Conservation (phyloP, 2,329 filamentous ascomycete species). For the Fusarium sp. region DNA sequence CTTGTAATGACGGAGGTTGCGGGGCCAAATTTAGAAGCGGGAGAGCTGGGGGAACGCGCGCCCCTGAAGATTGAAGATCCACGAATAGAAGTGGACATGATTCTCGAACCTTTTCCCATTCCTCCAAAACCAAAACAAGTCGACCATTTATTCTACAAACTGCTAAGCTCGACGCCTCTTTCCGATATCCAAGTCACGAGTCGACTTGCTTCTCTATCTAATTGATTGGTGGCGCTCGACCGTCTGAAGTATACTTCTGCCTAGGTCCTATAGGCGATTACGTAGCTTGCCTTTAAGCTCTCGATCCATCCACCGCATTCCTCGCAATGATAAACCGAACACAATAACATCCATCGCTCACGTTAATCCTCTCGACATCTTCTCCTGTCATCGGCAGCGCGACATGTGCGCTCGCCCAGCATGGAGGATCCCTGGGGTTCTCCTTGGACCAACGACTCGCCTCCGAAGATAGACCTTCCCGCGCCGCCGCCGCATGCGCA, state of each 20-base stretch:
- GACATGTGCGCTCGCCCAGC: constrained; percentile 55
- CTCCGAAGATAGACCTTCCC: constrained; percentile 57
- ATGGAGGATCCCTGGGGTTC: constrained; percentile 78
- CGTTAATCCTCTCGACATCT: constrained; percentile 4
- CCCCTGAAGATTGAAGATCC: constrained; percentile 42
- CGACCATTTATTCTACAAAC: constrained; percentile 7
- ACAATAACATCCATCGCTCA: constrained; percentile 27
- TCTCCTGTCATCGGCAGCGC: constrained; percentile 42
- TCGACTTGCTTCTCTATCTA: neutral
- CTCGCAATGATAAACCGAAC: constrained; percentile 43
- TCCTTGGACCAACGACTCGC: constrained; percentile 65
- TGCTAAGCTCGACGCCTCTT: constrained; percentile 7
- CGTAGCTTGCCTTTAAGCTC: constrained; percentile 38
- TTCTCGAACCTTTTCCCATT: constrained; percentile 35
- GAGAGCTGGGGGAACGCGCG: constrained; percentile 28
- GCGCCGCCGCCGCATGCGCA: constrained; percentile 54
- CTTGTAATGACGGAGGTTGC: constrained; percentile 42
- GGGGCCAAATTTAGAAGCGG: constrained; percentile 43
- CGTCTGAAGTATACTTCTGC: constrained; percentile 27
- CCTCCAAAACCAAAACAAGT: constrained; percentile 39
- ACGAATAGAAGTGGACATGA: constrained; percentile 33
- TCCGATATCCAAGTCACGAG: constrained; percentile 1
- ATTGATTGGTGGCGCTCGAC: constrained; percentile 18
- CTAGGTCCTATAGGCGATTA: constrained; percentile 28
- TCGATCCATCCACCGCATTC: constrained; percentile 23